phyloP scores from a whole-genome alignment of 257 asterid species.

The Ligustrum vulgare region DNA sequence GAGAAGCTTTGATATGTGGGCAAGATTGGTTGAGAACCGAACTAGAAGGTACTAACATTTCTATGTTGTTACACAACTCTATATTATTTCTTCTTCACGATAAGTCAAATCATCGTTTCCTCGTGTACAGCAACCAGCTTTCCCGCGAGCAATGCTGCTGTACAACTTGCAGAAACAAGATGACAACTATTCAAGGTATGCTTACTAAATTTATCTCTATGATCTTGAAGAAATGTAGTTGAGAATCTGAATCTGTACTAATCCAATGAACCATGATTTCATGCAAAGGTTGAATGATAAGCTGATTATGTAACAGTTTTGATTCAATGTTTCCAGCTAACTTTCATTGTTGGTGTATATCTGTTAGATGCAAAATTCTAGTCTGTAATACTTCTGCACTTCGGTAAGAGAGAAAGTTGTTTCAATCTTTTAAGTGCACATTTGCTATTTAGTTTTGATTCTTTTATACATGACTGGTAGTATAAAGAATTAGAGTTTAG shows the following conservation, averaged over 20 bases:
- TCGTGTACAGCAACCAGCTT: conserved; percentile 37
- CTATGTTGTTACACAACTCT: not conserved
- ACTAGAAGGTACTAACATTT: conserved; percentile 54
- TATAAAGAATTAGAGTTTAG: no score
- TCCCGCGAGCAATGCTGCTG: conserved; percentile 39
- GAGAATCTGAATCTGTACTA: conserved; percentile 20
- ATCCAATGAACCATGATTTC: conserved; percentile 22
- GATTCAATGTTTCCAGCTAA: no score
- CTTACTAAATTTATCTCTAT: conserved; percentile 3
- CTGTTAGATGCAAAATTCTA: not conserved
- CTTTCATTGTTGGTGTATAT: not conserved
- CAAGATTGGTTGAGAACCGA: conserved; percentile 82
- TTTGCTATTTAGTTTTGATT: not conserved
- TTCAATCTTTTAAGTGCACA: not conserved
- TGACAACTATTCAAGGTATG: conserved; percentile 37
- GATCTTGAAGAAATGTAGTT: conserved; percentile 1
- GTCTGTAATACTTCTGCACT: not conserved
- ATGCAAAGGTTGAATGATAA: conserved; percentile 36
- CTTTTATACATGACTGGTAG: no score
- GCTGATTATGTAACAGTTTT: conserved; percentile 17
- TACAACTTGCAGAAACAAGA: conserved; percentile 54
- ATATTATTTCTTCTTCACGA: conserved; percentile 7
- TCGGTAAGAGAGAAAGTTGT: not conserved
- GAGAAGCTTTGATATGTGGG: conserved; percentile 93
- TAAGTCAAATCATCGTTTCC: not conserved